These are phyloP conservation scores for Trichoderma simmonsii DNA, from an alignment of 2,329 filamentous ascomycete genomes.

Conservation along the genomic window DNA sequence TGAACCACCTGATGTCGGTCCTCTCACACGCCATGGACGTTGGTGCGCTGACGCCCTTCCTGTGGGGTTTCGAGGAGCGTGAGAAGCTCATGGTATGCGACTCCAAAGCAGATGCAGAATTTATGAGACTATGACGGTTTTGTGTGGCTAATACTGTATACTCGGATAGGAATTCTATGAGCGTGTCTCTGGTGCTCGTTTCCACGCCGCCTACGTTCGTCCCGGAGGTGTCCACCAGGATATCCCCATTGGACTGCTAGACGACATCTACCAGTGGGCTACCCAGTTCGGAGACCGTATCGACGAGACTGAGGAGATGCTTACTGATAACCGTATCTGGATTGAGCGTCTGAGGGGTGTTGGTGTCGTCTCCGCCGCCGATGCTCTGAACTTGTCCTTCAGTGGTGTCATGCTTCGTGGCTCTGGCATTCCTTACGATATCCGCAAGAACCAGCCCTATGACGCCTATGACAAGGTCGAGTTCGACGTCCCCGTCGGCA, in stretches of 20 bases:
- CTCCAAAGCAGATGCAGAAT: background rate
- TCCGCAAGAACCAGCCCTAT: slow-evolving; percentile 95
- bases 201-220: slow-evolving; percentile 95
- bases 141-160: background rate
- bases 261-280: slow-evolving; percentile 99
- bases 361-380: slow-evolving; percentile 84
- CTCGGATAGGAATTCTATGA: slow-evolving; percentile 92
- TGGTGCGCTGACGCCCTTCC: slow-evolving; percentile 92
- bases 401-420: slow-evolving; percentile 97
- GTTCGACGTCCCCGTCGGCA: slow-evolving; percentile 94
- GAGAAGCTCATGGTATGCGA: slow-evolving; percentile 94
- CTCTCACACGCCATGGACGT: slow-evolving; percentile 99
- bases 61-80: slow-evolving; percentile 99
- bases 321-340: slow-evolving; percentile 99
- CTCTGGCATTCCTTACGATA: slow-evolving; percentile 91
- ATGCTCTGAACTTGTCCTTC: slow-evolving; percentile 97
- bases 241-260: slow-evolving; percentile 85
- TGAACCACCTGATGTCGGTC: slow-evolving; percentile 98
- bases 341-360: slow-evolving; percentile 87
- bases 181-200: slow-evolving; percentile 94
- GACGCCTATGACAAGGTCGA: slow-evolving; percentile 98
- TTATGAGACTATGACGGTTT: background rate
- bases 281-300: slow-evolving; percentile 98
- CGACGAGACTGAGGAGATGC: slow-evolving; percentile 96
- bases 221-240: slow-evolving; percentile 96